These are phyloP conservation scores for Pyrenochaeta sp. DNA, from an alignment of 2,329 filamentous ascomycete genomes.

Conservation along the genomic window DNA sequence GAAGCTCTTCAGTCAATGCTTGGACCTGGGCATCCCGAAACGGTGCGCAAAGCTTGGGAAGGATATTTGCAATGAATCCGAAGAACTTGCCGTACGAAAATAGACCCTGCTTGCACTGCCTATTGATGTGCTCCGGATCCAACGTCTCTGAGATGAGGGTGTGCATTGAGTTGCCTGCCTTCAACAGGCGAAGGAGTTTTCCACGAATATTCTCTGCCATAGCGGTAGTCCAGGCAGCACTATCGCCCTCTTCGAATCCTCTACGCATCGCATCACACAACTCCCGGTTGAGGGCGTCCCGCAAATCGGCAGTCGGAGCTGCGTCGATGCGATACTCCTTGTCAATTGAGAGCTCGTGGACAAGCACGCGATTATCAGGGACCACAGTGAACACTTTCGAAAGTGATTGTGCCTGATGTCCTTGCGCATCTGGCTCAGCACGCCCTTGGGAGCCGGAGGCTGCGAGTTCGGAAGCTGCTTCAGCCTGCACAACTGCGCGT, in stretches of 20 bases:
- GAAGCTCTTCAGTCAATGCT: constrained; percentile 67
- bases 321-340: constrained; percentile 75
- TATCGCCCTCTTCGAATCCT: constrained; percentile 69
- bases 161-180: constrained; percentile 75
- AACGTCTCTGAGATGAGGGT: constrained; percentile 77
- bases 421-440: constrained; percentile 25
- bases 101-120: constrained; percentile 72
- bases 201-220: constrained; percentile 75
- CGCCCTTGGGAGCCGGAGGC: constrained; percentile 23
- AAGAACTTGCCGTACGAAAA: constrained; percentile 87
- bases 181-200: constrained; percentile 75
- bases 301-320: constrained; percentile 62
- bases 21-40: constrained; percentile 80
- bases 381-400: constrained; percentile 66
- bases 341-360: constrained; percentile 82
- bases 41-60: constrained; percentile 82
- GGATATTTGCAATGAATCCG: constrained; percentile 73
- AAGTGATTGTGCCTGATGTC: constrained; percentile 54
- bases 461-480: constrained; percentile 41
- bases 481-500: constrained; percentile 46
- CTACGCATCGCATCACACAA: constrained; percentile 68
- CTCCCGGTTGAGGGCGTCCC: constrained; percentile 66
- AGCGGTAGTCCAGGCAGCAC: constrained; percentile 72
- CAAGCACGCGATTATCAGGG: constrained; percentile 75
- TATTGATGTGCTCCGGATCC: constrained; percentile 73